Base-by-base conservation (phyloP, 2,329 filamentous ascomycete genomes). In the Cladophialophora bantiana region DNA sequence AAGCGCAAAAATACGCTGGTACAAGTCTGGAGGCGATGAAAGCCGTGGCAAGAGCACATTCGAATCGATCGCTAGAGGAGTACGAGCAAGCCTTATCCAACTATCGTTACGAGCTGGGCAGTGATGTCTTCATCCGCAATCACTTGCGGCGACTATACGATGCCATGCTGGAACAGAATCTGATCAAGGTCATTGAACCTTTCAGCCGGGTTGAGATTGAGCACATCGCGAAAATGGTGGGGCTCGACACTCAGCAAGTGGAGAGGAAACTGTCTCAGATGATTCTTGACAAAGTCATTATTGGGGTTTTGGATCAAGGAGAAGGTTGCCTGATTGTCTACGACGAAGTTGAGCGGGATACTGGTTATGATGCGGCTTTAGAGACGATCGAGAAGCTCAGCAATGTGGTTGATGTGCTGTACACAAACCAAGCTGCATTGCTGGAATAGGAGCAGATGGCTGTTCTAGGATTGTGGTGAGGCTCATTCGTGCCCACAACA, bases 161-260 rank as follows among this genome's bases (percentile, higher is more conserved):
- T 80, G 93, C 94, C 78, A 97, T 99, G 93, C 82, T 99, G 77
- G 95, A 99, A 84, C 95, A 99, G 86, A 99, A 99, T 81, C 87
- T 99, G 50, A 96, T 98, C 86, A 98, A 99, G 85, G 95, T 99
- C 70, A 99, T 99, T 77, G 95, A 99, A 85, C 95, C 95, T 26
- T 99, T 98, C 83, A 96, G 92, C 76, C 89, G 94, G 69, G 95
- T 99, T 62, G 95, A 99, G 82, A 96, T 99, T 75, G 91, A 90
- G 74, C 95, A 99, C 79, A 93, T 99, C 75, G 94, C 95, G 73
- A 93, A 95, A 84, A 96, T 98, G 90, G 95, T 99, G 60, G 94
- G 94, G 45, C 85, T 99, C 69, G 95, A 98, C 79, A 96, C 92
- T 32, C 90, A 93, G 79, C 94, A 98, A 83, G 95, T 99, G 67